Base-by-base conservation (phyloP, 192 early-diverging fungal genomes). In the Backusella tarrabulga region DNA sequence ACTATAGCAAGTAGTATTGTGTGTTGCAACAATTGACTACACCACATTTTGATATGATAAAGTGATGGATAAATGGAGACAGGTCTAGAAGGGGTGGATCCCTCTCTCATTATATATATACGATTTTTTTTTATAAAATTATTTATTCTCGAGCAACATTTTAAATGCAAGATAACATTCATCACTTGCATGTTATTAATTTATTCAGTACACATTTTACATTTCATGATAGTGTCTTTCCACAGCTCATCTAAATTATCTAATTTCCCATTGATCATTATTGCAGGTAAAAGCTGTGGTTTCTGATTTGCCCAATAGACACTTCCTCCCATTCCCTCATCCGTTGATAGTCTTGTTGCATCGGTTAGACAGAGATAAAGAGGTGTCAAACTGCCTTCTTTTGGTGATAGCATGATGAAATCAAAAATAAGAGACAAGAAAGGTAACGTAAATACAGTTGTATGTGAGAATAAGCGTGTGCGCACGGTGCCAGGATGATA, bases 401-500 rank as follows among this genome's bases (percentile, higher is more conserved):
- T 75, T 32, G 63, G 60, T 29, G 74, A 50, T 26, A 75, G 15
- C 74, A 75, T 75, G 19, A 75, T 67, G 32, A 44, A 67, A 34
- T 75, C 63, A 29, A 68, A 75, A 0, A 68, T 19, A 6, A 19
- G 3, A 11, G 41, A 34, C 1, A 75, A 26, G 26, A 68, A 7
- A 9, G 40, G 36, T 0, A 75, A n/a, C 12, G 32, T 46, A 17
- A 75, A 75, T 34, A 75, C 40, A 1, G 60, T 44, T 14, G 74
- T 75, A 14, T 67, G 63, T 0, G 74, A 38, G 32, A 75, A 75
- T 42, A 75, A 15, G 2, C 52, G 41, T 52, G 74, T 75, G 1
- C 66, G 35, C 23, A 75, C 74, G 12, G 74, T 75, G 0, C 74
- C 74, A 2, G 74, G 74, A 68, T 75, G 74, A 52, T 75, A 75